Evolutionary conservation across 83 land plant species (phyloP).

Genomic region (Picea mariana): DNA sequence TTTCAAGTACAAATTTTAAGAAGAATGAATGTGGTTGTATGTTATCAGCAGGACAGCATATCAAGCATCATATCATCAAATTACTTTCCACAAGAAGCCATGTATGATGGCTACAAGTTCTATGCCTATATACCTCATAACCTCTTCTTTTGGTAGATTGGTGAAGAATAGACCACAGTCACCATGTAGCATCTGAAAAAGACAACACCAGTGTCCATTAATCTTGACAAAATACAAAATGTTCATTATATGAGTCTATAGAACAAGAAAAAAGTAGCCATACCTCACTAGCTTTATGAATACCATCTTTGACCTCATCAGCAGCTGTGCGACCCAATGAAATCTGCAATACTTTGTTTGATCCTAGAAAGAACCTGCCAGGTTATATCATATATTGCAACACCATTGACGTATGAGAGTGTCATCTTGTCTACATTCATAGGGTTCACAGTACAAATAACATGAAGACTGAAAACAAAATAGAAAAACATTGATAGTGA

Average conservation of each 20-base stretch:
- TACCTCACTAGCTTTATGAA: constrained; percentile 61
- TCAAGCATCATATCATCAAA: background rate
- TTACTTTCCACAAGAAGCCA: too few species aligned
- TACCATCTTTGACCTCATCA: constrained; percentile 77
- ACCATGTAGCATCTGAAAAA: constrained; percentile 70
- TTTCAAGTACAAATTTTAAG: background rate
- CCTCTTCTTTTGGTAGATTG: constrained; percentile 78
- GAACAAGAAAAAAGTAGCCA: constrained; percentile 10
- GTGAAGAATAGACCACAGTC: constrained; percentile 81
- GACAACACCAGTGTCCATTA: background rate
- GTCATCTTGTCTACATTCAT: background rate
- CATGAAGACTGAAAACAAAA: background rate
- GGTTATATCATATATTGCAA: background rate
- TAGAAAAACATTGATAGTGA: background rate
- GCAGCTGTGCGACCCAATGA: constrained; percentile 76
- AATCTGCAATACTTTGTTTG: constrained; percentile 94
- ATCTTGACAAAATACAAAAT: background rate
- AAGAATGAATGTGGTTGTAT: background rate
- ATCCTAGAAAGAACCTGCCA: constrained; percentile 89
- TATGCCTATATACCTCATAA: constrained; percentile 48
- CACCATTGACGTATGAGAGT: background rate
- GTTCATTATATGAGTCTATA: background rate
- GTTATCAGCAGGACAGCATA: background rate
- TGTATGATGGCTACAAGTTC: background rate
- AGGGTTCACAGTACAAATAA: background rate